A percentile compares a stretch with the other conserved stretches of the same genome.
Evolutionary conservation across 768 basidiomycete genomes (phyloP).

Genomic region (Russula brevipes): DNA sequence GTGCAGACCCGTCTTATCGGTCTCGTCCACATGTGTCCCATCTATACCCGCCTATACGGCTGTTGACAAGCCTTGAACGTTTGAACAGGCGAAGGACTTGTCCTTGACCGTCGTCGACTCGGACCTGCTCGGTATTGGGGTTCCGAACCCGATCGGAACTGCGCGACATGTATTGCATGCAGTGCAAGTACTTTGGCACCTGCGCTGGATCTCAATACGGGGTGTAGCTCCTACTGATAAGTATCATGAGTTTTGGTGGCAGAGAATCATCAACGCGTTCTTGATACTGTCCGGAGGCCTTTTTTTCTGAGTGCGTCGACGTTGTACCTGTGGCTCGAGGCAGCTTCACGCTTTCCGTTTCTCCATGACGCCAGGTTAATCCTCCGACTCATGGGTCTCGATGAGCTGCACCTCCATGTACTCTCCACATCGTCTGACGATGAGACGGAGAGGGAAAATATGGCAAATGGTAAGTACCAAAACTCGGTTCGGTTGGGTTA

Average conservation of each 20-base stretch:
- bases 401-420: constrained; percentile 86
- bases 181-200: constrained; percentile 82
- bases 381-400: constrained; percentile 89
- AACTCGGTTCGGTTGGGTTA: neutral
- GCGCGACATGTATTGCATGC: constrained; percentile 58
- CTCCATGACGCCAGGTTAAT: constrained; percentile 55
- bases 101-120: constrained; percentile 43
- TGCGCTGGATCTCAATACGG: constrained; percentile 97
- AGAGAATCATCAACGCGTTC: constrained; percentile 56
- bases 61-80: neutral
- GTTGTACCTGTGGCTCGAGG: too few species aligned
- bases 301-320: constrained; percentile 78
- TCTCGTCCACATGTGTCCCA: neutral
- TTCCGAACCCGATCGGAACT: constrained; percentile 50
- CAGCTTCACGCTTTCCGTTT: neutral
- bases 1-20: neutral
- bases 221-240: constrained; percentile 37
- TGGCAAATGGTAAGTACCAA: constrained; percentile 51
- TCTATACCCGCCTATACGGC: neutral
- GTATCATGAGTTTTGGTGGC: constrained; percentile 57
- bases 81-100: constrained; percentile 60
- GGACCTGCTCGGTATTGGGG: constrained; percentile 63
- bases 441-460: constrained; percentile 57
- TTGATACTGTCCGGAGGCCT: constrained; percentile 81
- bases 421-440: constrained; percentile 79